Conservation (phyloP, 2,329 filamentous ascomycete species). For the Monosporascus sp. region DNA sequence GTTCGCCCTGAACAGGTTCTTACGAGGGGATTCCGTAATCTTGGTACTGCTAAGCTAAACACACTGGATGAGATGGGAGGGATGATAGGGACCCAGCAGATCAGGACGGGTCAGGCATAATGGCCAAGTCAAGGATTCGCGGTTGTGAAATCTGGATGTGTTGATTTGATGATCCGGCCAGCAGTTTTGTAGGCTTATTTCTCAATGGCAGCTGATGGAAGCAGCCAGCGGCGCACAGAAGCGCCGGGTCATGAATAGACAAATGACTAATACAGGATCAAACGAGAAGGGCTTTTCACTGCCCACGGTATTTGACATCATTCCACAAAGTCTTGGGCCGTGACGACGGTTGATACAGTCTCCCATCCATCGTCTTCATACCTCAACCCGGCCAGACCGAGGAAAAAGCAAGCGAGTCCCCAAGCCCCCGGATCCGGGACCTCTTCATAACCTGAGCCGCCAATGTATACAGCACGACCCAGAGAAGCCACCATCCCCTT, state of each 20-base stretch:
- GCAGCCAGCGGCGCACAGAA: background rate
- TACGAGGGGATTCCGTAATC: slow-evolving; percentile 84
- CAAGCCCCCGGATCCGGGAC: slow-evolving; percentile 64
- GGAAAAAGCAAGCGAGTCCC: slow-evolving; percentile 73
- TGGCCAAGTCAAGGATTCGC: background rate
- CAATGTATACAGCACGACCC: slow-evolving; percentile 78
- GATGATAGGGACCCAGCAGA: background rate
- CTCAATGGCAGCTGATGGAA: background rate
- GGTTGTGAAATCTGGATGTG: background rate
- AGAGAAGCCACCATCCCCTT: slow-evolving; percentile 90
- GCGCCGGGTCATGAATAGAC: background rate
- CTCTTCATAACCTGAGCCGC: slow-evolving; percentile 66
- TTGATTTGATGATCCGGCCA: background rate
- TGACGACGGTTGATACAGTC: slow-evolving; percentile 16
- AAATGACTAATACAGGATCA: background rate
- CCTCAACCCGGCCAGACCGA: slow-evolving; percentile 61
- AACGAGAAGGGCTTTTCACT: background rate
- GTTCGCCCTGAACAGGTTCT: slow-evolving; percentile 52
- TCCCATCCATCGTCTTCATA: slow-evolving; percentile 36
- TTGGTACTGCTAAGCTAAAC: slow-evolving; percentile 73
- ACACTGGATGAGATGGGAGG: background rate
- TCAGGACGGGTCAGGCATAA: background rate
- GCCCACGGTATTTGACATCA: slow-evolving; percentile 1
- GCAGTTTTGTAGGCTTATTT: background rate
- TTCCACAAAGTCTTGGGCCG: slow-evolving; percentile 5